Evolutionary conservation across 1,139 yeast species (phyloP).

Genomic region (Magnusiomyces ingens): DNA sequence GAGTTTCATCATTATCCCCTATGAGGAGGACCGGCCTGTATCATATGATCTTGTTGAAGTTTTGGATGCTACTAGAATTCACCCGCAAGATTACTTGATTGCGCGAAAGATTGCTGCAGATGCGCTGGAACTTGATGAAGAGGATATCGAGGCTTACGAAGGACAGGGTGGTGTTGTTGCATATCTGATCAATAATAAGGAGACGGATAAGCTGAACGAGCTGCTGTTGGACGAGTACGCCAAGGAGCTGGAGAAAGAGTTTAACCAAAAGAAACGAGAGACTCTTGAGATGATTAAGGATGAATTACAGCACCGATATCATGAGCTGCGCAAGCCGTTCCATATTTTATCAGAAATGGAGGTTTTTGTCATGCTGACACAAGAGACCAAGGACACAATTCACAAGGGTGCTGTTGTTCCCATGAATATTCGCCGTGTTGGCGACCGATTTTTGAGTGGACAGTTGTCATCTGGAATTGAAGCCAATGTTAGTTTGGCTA

Average conservation of each 20-base stretch:
- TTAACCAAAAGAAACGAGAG: slow-evolving; percentile 70
- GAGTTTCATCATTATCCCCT: slow-evolving; percentile 78
- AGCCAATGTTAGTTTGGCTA: slow-evolving; percentile 61
- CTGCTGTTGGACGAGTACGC: slow-evolving; percentile 89
- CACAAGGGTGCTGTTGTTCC: slow-evolving; percentile 71
- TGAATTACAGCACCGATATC: slow-evolving; percentile 81
- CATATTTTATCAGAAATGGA: slow-evolving; percentile 61
- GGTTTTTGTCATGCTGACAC: slow-evolving; percentile 83
- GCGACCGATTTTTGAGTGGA: slow-evolving; percentile 47
- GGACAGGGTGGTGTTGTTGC: slow-evolving; percentile 76
- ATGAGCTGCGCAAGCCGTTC: slow-evolving; percentile 72
- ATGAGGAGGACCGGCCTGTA: slow-evolving; percentile 39
- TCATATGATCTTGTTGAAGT: slow-evolving; percentile 65
- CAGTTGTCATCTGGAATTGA: slow-evolving; percentile 70
- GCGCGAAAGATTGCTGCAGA: slow-evolving; percentile 98
- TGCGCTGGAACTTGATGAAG: slow-evolving; percentile 93
- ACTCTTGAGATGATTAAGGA: slow-evolving; percentile 82
- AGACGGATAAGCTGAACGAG: slow-evolving; percentile 79
- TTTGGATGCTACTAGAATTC: slow-evolving; percentile 91
- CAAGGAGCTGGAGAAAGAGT: slow-evolving; percentile 74
- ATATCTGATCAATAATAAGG: slow-evolving; percentile 64
- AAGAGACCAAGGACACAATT: slow-evolving; percentile 69
- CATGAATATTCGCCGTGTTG: slow-evolving; percentile 53
- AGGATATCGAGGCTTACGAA: slow-evolving; percentile 77
- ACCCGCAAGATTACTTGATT: slow-evolving; percentile 93